These are phyloP conservation scores for Pelargonium nanum DNA, from an alignment of 345 rosid species.

Conservation along the genomic window DNA sequence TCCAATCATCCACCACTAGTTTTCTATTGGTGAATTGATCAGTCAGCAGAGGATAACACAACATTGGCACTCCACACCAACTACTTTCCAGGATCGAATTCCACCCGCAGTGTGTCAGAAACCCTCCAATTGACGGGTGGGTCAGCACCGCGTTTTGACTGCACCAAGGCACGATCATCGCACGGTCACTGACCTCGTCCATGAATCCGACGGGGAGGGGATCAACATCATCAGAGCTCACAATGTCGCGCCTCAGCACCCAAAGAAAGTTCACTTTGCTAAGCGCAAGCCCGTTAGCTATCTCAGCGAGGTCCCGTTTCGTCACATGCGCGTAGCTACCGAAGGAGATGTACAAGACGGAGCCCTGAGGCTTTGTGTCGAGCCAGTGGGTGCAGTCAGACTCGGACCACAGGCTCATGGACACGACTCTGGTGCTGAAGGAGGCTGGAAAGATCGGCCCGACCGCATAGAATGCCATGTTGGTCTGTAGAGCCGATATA, in stretches of 20 bases:
- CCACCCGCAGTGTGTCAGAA: constrained; percentile 84
- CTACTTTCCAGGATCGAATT: constrained; percentile 58
- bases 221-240: constrained; percentile 46
- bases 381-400: constrained; percentile 82
- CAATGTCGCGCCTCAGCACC: constrained; percentile 76
- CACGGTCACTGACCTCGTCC: constrained; percentile 30
- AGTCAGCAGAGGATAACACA: constrained; percentile 59
- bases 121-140: constrained; percentile 63
- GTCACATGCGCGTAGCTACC: constrained; percentile 73
- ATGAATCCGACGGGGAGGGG: constrained; percentile 46
- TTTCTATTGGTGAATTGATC: constrained; percentile 83
- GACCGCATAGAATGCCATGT: constrained; percentile 51
- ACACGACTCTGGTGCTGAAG: constrained; percentile 25
- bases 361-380: constrained; percentile 38
- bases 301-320: constrained; percentile 38
- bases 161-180: constrained; percentile 68
- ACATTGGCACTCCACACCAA: constrained; percentile 63
- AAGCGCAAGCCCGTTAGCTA: constrained; percentile 45
- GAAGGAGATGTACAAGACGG: constrained; percentile 65
- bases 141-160: constrained; percentile 44
- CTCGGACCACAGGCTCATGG: constrained; percentile 79
- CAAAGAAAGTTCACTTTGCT: constrained; percentile 61
- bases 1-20: constrained; percentile 78
- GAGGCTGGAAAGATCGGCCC: constrained; percentile 68
- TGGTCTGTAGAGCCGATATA: constrained; percentile 33